phyloP scores from a whole-genome alignment of 2,329 filamentous ascomycete species.

The Colletotrichum eremochloae region DNA sequence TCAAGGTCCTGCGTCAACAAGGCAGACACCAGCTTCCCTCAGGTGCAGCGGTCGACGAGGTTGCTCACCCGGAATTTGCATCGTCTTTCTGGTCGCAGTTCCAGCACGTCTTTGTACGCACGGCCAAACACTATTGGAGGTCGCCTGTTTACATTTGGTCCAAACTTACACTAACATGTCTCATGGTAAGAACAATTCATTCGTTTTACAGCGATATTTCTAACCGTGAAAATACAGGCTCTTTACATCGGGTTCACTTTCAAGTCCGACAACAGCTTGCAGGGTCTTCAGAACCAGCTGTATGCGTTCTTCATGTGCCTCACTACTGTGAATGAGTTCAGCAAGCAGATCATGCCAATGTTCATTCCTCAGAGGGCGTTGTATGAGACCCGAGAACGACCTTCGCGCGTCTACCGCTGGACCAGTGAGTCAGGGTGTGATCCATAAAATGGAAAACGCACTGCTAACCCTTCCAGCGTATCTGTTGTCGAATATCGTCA shows the following conservation, averaged over 20 bases:
- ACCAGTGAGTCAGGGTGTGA: conserved; percentile 7
- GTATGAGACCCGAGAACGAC: conserved; percentile 77
- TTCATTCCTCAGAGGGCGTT: conserved; percentile 76
- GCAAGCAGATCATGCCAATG: conserved; percentile 77
- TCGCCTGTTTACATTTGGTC: conserved; percentile 79
- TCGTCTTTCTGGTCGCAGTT: conserved; percentile 75
- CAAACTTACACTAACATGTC: conserved; percentile 67
- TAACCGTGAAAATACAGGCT: conserved; percentile 52
- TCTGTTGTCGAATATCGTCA: conserved; percentile 61
- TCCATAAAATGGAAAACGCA: accelerated
- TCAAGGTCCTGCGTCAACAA: conserved; percentile 44
- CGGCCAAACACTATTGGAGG: conserved; percentile 81
- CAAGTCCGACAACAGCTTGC: conserved; percentile 66
- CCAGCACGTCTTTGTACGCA: conserved; percentile 69
- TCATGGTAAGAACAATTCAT: conserved; percentile 42
- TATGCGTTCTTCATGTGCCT: conserved; percentile 77
- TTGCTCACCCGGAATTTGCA: conserved; percentile 71
- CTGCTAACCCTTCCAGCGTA: conserved; percentile 26
- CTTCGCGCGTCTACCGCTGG: conserved; percentile 70
- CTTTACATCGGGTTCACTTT: conserved; percentile 80
- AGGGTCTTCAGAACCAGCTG: conserved; percentile 77
- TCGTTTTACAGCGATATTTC: accelerated
- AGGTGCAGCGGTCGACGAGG: neutral
- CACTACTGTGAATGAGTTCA: conserved; percentile 75
- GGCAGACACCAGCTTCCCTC: neutral